phyloP scores from a whole-genome alignment of 768 basidiomycete genomes.

The Lactifluus hygrophoroides region DNA sequence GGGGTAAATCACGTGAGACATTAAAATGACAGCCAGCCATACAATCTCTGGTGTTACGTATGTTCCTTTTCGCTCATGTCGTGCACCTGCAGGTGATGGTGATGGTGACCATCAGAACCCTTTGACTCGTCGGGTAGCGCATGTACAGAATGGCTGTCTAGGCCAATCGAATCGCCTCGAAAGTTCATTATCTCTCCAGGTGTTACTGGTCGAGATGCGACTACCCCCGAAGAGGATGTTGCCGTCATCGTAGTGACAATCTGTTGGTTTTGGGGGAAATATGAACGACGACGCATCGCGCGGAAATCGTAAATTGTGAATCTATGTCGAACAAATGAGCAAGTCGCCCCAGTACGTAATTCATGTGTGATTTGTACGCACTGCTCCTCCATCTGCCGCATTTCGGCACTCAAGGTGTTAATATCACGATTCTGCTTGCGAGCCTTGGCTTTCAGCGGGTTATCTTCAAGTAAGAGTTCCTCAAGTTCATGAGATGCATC shows the following conservation, averaged over 20 bases:
- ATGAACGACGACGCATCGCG: slow-evolving; percentile 84
- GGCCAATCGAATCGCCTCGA: slow-evolving; percentile 18
- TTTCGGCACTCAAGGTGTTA: slow-evolving; percentile 74
- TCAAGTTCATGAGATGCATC: slow-evolving; percentile 98
- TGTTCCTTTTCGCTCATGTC: slow-evolving; percentile 8
- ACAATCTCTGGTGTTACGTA: neutral
- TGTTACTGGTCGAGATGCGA: slow-evolving; percentile 66
- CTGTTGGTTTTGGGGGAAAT: slow-evolving; percentile 79
- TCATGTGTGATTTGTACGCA: slow-evolving; percentile 32
- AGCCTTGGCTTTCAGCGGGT: slow-evolving; percentile 90
- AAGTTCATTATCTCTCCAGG: slow-evolving; percentile 28
- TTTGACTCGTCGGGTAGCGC: slow-evolving; percentile 10
- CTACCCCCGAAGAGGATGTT: slow-evolving; percentile 63
- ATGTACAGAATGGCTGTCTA: neutral
- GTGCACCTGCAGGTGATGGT: neutral
- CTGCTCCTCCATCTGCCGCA: slow-evolving; percentile 99
- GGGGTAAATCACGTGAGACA: neutral
- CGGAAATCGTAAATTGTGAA: slow-evolving; percentile 91
- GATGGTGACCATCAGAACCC: slow-evolving; percentile 6
- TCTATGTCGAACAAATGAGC: slow-evolving; percentile 32
- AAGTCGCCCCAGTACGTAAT: slow-evolving; percentile 1
- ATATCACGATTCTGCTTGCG: slow-evolving; percentile 85
- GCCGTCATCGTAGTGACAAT: slow-evolving; percentile 56
- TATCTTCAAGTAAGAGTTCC: slow-evolving; percentile 91
- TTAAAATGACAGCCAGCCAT: neutral